phyloP scores from a whole-genome alignment of 305 asterid genomes.

The Solanum chacoense region DNA sequence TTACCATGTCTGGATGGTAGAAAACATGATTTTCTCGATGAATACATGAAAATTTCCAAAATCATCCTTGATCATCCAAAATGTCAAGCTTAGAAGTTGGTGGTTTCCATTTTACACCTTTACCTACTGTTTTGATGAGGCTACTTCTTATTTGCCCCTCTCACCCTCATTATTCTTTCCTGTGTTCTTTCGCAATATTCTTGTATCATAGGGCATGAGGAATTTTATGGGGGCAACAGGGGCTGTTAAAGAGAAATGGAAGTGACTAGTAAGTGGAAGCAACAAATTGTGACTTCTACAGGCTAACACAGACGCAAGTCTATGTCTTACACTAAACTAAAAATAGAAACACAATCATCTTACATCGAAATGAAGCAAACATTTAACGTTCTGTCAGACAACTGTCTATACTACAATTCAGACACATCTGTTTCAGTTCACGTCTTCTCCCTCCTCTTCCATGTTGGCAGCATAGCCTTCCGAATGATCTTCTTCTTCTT shows the following conservation, averaged over 20 bases:
- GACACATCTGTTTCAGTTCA: conserved; percentile 12
- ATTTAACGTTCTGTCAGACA: neutral
- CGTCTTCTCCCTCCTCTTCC: neutral
- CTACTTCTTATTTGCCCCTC: neutral
- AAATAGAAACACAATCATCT: neutral
- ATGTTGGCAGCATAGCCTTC: neutral
- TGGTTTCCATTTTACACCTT: neutral
- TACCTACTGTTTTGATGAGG: neutral
- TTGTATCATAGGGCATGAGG: neutral
- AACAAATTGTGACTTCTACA: neutral
- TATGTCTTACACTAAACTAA: neutral
- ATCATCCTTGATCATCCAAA: neutral
- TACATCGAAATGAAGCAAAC: neutral
- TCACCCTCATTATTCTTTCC: neutral
- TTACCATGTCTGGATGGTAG: neutral
- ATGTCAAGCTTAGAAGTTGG: neutral
- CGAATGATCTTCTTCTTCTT: conserved; percentile 7
- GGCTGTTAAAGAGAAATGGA: neutral
- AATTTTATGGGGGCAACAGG: neutral
- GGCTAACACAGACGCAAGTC: neutral
- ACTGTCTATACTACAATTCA: conserved; percentile 19
- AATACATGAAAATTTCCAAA: neutral
- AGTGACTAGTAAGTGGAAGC: neutral
- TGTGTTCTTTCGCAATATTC: neutral
- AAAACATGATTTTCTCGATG: neutral